Evolutionary conservation across 805 yeast species (phyloP), one percentile per base, ranked within the genome.

Genomic region (Clavispora vitiphila): DNA sequence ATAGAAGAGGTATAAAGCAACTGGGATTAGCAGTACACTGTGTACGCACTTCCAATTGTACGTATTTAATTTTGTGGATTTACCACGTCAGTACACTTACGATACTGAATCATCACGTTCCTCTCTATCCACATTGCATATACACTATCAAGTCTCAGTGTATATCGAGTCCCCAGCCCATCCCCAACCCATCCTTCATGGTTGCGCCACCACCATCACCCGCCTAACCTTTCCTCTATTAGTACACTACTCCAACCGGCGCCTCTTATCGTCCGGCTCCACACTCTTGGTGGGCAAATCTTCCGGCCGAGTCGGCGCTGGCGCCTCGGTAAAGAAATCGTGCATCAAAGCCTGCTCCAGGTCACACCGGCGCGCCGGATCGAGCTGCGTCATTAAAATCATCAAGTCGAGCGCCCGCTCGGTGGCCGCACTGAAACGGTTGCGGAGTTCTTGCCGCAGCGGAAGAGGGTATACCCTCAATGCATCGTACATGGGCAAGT

Each of bases 361-460:
- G 38, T 74, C 72, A 64, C 83, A 76, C 52, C 98, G 71, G 48
- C 76, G 69, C n/a, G 74, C 69, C 1, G 97, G 98, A 54, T 88
- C 87, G 71, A 89, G 67, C 29, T 72, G 75, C 6, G 91, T 73
- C 83, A 90, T 72, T 1, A 78, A 76, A 42, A 77, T 72, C 77
- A 90, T 73, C 42, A 89, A 64, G 48, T 85, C 88, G 37, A 90
- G 64, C 0, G 96, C 96, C 38, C 72, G 69, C 41, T 86, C 96
- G 7, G 91, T 84, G 2, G 97, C 96, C 0, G 97, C 97, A 32
- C 87, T 79, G 59, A 90, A 90, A 48, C 96, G 65, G 49, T 80
- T 83, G 54, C 95, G 73, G 44, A 89, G 66, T 61, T 90, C 97
- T 42, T 75, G 80, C 48, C 86, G 69, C 0, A 89, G 75, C 0